Evolutionary conservation across 768 basidiomycete genomes (phyloP).

Genomic region (Suillus alpinus): DNA sequence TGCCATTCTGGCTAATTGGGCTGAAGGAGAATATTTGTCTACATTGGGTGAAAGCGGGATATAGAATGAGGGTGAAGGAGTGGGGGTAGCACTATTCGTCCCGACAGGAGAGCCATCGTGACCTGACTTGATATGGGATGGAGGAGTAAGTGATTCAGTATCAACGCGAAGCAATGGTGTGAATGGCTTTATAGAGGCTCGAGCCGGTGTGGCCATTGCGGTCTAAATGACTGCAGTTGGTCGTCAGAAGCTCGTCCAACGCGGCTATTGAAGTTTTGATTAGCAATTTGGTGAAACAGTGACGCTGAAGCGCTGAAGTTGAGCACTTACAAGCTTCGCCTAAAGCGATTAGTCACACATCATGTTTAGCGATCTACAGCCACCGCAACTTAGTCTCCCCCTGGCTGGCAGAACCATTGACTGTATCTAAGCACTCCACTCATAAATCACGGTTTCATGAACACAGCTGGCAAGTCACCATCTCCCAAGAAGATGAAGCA

Average conservation of each 20-base stretch:
- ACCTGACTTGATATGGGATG: background rate
- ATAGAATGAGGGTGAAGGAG: constrained; percentile 25
- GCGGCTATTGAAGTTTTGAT: background rate
- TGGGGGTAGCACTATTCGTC: constrained; percentile 10
- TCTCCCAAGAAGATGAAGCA: constrained; percentile 37
- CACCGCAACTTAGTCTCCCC: background rate
- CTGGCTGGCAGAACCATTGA: background rate
- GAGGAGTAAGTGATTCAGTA: constrained; percentile 5
- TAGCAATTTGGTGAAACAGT: background rate
- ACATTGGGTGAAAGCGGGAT: constrained; percentile 24
- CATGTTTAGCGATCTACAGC: background rate
- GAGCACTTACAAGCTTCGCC: too few species aligned
- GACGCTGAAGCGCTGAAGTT: too few species aligned
- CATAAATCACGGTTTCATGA: constrained; percentile 11
- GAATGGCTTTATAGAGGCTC: constrained; percentile 1
- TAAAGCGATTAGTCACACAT: too few species aligned
- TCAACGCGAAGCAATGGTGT: constrained; percentile 12
- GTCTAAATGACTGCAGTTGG: background rate
- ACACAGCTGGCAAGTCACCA: constrained; percentile 7
- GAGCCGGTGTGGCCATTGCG: background rate
- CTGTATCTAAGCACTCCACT: background rate
- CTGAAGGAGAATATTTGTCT: constrained; percentile 24
- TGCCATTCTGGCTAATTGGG: constrained; percentile 16
- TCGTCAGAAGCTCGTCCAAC: background rate
- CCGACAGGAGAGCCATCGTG: background rate